Percentiles rank a stretch among this genome's conserved stretches.
Conservation (phyloP, 1,284 basidiomycete genomes). For the Austropuccinia psidii region DNA sequence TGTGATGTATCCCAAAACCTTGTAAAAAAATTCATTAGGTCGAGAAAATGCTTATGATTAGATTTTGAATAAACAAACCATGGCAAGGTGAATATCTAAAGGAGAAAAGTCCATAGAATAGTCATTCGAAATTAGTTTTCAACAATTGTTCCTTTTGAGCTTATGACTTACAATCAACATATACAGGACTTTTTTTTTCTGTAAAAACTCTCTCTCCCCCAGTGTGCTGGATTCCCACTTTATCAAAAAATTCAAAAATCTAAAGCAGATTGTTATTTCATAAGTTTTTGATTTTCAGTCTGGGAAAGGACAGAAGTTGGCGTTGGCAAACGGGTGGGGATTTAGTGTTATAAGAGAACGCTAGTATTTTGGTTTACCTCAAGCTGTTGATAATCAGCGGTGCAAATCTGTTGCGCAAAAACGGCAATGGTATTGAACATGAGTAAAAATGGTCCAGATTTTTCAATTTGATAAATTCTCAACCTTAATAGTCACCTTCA, state of each 20-base stretch:
- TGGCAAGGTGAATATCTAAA: conserved; percentile 29
- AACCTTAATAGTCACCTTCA: conserved; percentile 8
- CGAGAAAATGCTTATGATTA: too few relatives aligned
- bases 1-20: conserved; percentile 30
- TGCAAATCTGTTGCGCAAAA: conserved; percentile 2
- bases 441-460: neutral
- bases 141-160: neutral
- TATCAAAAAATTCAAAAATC: conserved; percentile 35
- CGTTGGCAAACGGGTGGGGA: too few relatives aligned
- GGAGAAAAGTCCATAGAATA: neutral
- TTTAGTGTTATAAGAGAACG: too few relatives aligned
- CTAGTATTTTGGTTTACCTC: neutral
- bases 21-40: neutral
- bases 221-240: conserved; percentile 17
- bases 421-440: neutral
- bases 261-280: too few relatives aligned
- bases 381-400: conserved; percentile 25
- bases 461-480: neutral
- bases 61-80: too few relatives aligned
- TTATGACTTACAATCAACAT: conserved; percentile 21
- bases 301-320: too few relatives aligned
- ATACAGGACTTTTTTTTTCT: neutral
- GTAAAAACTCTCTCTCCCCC: conserved; percentile 21
- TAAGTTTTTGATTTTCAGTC: too few relatives aligned
- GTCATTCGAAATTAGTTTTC: neutral